phyloP scores from a whole-genome alignment of 1,284 basidiomycete species.

The Ustilago nuda region DNA sequence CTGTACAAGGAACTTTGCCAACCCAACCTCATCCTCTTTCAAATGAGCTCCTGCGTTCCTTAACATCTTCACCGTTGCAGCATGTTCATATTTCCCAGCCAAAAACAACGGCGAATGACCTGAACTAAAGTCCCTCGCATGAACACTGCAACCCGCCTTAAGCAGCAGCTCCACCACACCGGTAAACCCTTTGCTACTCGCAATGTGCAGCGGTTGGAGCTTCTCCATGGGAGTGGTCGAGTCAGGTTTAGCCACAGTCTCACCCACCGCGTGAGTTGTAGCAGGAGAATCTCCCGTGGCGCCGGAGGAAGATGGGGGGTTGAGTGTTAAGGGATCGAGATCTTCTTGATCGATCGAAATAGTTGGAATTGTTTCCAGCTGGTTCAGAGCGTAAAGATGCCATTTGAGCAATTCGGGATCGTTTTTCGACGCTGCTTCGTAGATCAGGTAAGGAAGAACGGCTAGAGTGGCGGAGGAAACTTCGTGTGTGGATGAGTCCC shows the following conservation, averaged over 20 bases:
- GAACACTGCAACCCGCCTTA: conserved; percentile 84
- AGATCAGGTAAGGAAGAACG: conserved; percentile 50
- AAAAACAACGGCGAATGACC: conserved; percentile 79
- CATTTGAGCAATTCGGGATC: conserved; percentile 43
- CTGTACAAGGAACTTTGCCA: conserved; percentile 32
- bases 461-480: conserved; percentile 29
- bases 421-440: conserved; percentile 39
- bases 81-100: conserved; percentile 62
- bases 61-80: conserved; percentile 53
- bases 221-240: conserved; percentile 43
- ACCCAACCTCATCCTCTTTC: conserved; percentile 55
- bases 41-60: conserved; percentile 65
- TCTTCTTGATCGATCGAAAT: conserved; percentile 41
- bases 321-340: conserved; percentile 40
- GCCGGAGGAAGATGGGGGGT: conserved; percentile 9
- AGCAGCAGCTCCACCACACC: conserved; percentile 76
- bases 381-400: conserved; percentile 45
- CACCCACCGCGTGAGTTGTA: conserved; percentile 11
- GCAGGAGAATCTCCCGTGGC: conserved; percentile 13
- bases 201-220: conserved; percentile 80
- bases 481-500: conserved; percentile 36
- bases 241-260: conserved; percentile 4
- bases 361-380: conserved; percentile 35
- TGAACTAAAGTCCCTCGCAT: conserved; percentile 77
- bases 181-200: conserved; percentile 78